Percentiles rank a stretch among this genome's conserved stretches.
These are phyloP conservation scores for Leishmania martiniquensis DNA, from an alignment of 208 protist genomes.

Conservation along the genomic window DNA sequence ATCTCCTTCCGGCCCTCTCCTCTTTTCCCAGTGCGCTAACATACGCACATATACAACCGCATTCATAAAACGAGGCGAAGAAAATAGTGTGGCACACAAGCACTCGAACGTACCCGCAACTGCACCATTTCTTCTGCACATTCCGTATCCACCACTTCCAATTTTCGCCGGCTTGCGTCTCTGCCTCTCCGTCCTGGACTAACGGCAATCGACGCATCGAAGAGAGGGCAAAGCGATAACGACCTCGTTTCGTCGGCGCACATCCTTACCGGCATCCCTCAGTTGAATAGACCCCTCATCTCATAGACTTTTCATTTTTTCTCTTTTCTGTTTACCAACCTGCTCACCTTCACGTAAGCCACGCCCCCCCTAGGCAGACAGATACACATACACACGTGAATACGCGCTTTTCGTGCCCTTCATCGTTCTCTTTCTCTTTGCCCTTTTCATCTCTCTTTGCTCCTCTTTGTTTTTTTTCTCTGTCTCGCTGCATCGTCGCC, in stretches of 20 bases:
- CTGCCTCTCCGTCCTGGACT: neutral
- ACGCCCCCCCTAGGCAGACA: neutral
- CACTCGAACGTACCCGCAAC: neutral
- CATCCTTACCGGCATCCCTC: neutral
- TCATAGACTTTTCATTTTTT: slow-evolving; percentile 5
- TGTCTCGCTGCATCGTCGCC: neutral
- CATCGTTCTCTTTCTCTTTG: neutral
- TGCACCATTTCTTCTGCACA: neutral
- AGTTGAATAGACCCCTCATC: neutral
- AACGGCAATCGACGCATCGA: neutral
- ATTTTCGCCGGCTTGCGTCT: neutral
- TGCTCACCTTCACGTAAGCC: neutral
- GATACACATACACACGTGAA: neutral
- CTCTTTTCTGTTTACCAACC: neutral
- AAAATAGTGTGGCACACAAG: neutral
- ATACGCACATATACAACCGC: neutral
- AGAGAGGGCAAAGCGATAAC: neutral
- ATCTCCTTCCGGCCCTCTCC: neutral
- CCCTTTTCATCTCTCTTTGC: neutral
- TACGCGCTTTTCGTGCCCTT: neutral
- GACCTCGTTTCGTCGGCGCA: neutral
- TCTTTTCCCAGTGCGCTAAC: neutral
- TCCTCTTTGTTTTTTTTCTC: neutral
- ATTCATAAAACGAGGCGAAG: neutral
- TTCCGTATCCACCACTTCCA: neutral